A percentile compares a stretch with the other conserved stretches of the same genome.
These are phyloP conservation scores for Thermochaetoides thermophila DNA, from an alignment of 495 filamentous ascomycete genomes.

Conservation along the genomic window DNA sequence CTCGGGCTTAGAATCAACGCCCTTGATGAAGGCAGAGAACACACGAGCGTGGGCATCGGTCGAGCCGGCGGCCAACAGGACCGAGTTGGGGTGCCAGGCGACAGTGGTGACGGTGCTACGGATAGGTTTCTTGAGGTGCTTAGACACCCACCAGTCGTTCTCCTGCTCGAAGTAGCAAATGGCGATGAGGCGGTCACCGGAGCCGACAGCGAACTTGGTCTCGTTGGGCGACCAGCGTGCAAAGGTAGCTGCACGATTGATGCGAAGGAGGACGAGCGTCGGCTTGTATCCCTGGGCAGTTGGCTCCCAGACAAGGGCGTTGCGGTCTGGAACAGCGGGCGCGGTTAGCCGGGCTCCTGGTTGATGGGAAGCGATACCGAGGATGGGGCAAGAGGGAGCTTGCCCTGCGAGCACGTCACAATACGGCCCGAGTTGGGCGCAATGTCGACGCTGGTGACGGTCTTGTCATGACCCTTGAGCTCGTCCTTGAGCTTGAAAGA, in stretches of 20 bases:
- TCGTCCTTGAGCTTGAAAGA: conserved; percentile 80
- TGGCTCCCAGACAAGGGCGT: conserved; percentile 95
- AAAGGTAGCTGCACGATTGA: conserved; percentile 92
- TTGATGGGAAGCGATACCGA: neutral
- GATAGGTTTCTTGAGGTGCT: conserved; percentile 96
- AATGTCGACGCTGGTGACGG: conserved; percentile 90
- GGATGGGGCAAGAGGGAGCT: neutral
- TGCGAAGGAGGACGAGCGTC: conserved; percentile 88
- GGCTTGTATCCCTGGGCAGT: conserved; percentile 87
- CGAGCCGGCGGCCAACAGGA: conserved; percentile 82
- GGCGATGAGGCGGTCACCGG: conserved; percentile 88
- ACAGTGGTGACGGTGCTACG: conserved; percentile 89
- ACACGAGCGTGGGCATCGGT: conserved; percentile 97
- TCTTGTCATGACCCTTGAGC: conserved; percentile 91
- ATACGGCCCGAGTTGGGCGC: conserved; percentile 80
- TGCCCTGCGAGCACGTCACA: conserved; percentile 94
- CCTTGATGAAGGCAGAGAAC: conserved; percentile 92
- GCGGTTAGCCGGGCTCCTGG: too few species aligned
- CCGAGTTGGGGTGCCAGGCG: conserved; percentile 93
- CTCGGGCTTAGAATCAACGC: conserved; percentile 74
- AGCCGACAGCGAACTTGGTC: conserved; percentile 93
- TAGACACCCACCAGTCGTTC: conserved; percentile 99
- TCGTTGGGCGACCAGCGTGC: conserved; percentile 96
- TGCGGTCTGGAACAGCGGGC: too few species aligned
- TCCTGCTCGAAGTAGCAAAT: conserved; percentile 98